Evolutionary conservation across 805 yeast species (phyloP), one percentile per base, ranked within the genome.

Genomic region (Candida piceae): DNA sequence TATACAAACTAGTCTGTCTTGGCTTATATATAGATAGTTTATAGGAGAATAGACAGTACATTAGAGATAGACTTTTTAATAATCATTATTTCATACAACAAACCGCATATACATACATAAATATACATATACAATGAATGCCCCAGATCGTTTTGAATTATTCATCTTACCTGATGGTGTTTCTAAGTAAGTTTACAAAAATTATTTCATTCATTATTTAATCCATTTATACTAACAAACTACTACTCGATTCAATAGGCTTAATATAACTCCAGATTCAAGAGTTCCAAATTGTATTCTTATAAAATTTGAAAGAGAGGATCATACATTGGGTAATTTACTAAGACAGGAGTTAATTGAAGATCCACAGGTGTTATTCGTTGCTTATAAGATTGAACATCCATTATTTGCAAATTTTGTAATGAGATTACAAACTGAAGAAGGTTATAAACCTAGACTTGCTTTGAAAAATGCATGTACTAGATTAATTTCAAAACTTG

Each of bases 91-190:
- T 5, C 15, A 20, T 20, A 20, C 9, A 6, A 20, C 9, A 20
- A 20, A 20, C 22, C 9, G n/a, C n/a, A n/a, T n/a, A n/a, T 20
- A 20, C 22, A 20, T 7, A 7, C 22, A 26, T 9, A 15, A 5
- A 6, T 3, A 32, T 12, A 23, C 13, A 29, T 36, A 39, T 39
- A 53, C 31, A 39, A 90, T 93, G 98, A 93, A 93, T 67, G 97
- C 97, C 55, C 99, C 99, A 64, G 98, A 93, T 68, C 82, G 98
- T 73, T 93, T 90, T 61, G 99, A 93, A 70, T 77, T 93, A 28
- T 93, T 93, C 60, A 77, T 93, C 51, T 72, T 93, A 52, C 97
- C 97, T n/a, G 99, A 93, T 62, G 97, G 98, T 36, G 94, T 86
- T 36, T 84, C 90, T 35, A 93, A 93, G 85, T 80, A 70, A 23